Evolutionary conservation across 805 yeast genomes (phyloP), one percentile per base, ranked within the genome.

Genomic region (Ogataea dorogensis): DNA sequence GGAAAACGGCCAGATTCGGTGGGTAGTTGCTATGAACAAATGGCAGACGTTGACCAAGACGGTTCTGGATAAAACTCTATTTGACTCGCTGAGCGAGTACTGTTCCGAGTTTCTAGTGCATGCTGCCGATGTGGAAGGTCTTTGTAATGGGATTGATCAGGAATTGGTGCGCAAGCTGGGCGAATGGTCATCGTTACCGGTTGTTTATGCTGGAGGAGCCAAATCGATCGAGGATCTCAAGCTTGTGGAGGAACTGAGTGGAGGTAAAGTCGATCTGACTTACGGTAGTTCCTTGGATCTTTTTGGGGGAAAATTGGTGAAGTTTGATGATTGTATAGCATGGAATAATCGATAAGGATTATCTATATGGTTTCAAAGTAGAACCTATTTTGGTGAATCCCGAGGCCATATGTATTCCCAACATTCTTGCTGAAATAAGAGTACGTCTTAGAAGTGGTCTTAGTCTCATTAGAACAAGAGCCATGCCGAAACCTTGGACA

Each of bases 61-160:
- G 28, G 71, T 64, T 37, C 66, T 93, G 36, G 67, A 67, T 31
- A 57, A 60, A 32, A 73, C 71, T 17, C 72, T 83, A 17, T 72
- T 93, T 41, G 56, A 50, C 4, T 42, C 60, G 30, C 68, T 93
- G 24, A 62, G 81, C 7, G 38, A 67, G 31, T 86, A 81, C 61
- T 86, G 97, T 51, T 73, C 77, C 46, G 98, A 93, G 63, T 86
- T 91, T 54, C 65, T 93, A 36, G 81, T 93, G 12, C 99, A 93
- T 64, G 98, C 98, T 3, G 99, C 98, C 0, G 98, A 93, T 61
- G 98, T 93, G 3, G 99, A 93, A 62, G 99, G 99, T 0, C 68
- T 93, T 12, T 93, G 98, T 58, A 73, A 77, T 26, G 99, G 99
- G 1, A 85, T 93, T 21, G 99, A 93, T 54, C 79, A 80, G 54